Evolutionary conservation across 345 rosid species (phyloP), one percentile per base, ranked within the genome.

Genomic region (Moricandia moricandioides): DNA sequence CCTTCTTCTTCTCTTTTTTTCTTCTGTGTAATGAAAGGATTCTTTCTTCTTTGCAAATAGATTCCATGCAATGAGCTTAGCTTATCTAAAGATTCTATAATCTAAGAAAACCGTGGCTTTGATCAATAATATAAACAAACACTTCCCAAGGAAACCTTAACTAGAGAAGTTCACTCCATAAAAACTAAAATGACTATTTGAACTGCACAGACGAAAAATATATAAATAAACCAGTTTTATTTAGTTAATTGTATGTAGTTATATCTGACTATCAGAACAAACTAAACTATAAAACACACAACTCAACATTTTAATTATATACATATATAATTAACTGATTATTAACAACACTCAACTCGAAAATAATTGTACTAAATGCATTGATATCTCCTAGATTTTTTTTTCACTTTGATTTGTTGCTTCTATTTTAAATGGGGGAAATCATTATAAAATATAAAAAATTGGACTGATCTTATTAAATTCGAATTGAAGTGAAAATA

Each of bases 31-130:
- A 47, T n/a, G 11, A 18, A 54, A 65, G 30, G 65, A 78, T 65
- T 71, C 72, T 40, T 71, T 71, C 31, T 10, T 69, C 47, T 47
- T 39, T 71, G 56, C 73, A 71, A 65, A 78, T 77, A 71, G 72
- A 66, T 71, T 71, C 73, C 63, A 66, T 18, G 31, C 11, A 30
- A 34, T 59, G 57, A 58, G 14, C 56, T 69, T 62, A 49, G 62
- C 31, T 43, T 73, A 45, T 45, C 57, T 65, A 8, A 74, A 74
- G 59, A 58, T 74, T 66, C 49, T 13, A 47, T 51, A 8, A 60
- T 37, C 16, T 69, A 13, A 55, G 64, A 57, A 45, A 40, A 45
- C 0, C 3, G 6, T 26, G 14, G n/a, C 16, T 7, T 43, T 27
- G n/a, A 10, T 58, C 29, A n/a, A 39, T 43, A 59, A 16, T 58